Percentiles rank a stretch among this genome's conserved stretches.
These are phyloP conservation scores for Phytophthora pseudosyringae DNA, from an alignment of 352 stramenopile species.

Conservation along the genomic window DNA sequence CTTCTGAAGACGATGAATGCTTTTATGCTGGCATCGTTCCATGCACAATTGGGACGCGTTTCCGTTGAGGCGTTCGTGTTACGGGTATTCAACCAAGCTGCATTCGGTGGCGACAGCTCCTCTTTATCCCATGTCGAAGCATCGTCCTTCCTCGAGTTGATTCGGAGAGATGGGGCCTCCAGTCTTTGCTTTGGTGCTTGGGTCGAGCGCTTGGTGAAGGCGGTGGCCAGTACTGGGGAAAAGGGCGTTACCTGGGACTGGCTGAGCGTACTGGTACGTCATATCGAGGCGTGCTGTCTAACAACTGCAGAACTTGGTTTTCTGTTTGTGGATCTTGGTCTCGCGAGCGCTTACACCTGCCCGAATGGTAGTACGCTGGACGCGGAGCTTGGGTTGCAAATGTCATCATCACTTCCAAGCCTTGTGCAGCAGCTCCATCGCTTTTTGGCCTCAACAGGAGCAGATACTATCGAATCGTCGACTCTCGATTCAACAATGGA, in stretches of 20 bases:
- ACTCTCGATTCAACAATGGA: conserved; percentile 6
- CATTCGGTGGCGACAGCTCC: not conserved
- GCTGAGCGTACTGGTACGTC: not conserved
- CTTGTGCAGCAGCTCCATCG: conserved; percentile 12
- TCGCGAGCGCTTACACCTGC: not conserved
- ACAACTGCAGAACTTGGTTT: conserved; percentile 8
- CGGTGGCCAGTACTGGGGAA: not conserved
- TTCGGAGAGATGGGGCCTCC: not conserved
- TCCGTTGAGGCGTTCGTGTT: conserved; percentile 2
- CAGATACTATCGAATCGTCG: not conserved
- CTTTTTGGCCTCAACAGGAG: not conserved
- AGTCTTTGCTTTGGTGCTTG: conserved; percentile 13
- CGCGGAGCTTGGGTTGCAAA: not conserved
- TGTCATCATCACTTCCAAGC: conserved; percentile 8
- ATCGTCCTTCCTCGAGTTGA: conserved; percentile 1
- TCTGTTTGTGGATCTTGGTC: conserved; percentile 22
- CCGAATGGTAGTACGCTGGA: too few relatives aligned
- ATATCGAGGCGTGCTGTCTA: conserved; percentile 9
- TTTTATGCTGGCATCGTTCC: conserved; percentile 5
- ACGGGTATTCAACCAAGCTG: not conserved
- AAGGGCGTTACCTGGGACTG: not conserved
- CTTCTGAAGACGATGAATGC: conserved; percentile 19
- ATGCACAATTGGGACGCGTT: not conserved
- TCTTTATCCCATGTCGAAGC: not conserved
- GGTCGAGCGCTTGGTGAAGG: not conserved